Evolutionary conservation across 345 rosid species (phyloP), one percentile per base, ranked within the genome.

Genomic region (Gossypium stocksii): DNA sequence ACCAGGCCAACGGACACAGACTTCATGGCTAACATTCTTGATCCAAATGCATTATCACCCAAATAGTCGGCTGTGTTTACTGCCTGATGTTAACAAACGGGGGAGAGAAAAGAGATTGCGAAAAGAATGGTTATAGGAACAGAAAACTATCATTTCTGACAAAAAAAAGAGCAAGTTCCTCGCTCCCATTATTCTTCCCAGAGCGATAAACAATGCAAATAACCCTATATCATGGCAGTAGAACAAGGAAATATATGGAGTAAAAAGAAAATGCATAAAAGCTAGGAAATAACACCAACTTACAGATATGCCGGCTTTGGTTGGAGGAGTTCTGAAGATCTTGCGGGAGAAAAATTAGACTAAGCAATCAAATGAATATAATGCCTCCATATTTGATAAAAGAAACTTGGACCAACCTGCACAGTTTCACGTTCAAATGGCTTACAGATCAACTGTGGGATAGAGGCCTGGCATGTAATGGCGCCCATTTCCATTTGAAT

Each of bases 401-500:
- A 17, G 22, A 41, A 71, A 63, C 45, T 45, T 3, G 22, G 43
- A 66, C 74, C 23, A 14, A 41, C 34, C 51, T 25, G 17, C 62
- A 34, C 60, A 72, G 25, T 65, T 34, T 14, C 57, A 38, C 56
- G 72, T 38, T 69, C 67, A 66, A 57, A 45, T 3, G 48, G 74
- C 66, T 80, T 72, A 86, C 45, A 38, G 25, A 75, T 88, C 86
- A 34, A 75, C 64, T 0, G 86, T 70, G 16, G 89, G 88, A 66
- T 86, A 87, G 25, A 78, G 74, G 43, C 85, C 80, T 16, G 89
- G 83, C 88, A 90, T 80, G 82, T 70, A 75, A 43, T 51, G 12
- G 1, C 62, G 81, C 67, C 89, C 87, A 68, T 82, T 80, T 76
- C 96, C 93, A 48, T 90, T 90, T 13, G 90, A 89, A 66, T 87